A percentile compares a stretch with the other conserved stretches of the same genome.
Evolutionary conservation across 495 filamentous ascomycete genomes (phyloP).

Genomic region (Neurospora discreta): DNA sequence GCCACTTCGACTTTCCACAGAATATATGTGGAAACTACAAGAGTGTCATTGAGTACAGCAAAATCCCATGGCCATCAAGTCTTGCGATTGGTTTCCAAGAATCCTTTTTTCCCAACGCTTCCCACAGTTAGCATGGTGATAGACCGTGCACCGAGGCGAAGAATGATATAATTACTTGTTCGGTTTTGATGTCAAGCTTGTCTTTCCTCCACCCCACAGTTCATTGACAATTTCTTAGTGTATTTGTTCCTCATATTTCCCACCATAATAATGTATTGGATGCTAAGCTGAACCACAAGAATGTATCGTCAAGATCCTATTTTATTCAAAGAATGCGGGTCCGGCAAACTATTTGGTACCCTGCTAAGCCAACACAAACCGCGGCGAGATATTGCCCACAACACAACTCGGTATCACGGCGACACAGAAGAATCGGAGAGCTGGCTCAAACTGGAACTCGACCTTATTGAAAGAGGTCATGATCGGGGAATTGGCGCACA

Average conservation of each 20-base stretch:
- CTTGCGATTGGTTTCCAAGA: not conserved
- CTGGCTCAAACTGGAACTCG: not conserved
- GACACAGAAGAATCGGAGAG: not conserved
- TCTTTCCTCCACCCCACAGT: not conserved
- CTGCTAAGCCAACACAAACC: not conserved
- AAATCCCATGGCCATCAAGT: not conserved
- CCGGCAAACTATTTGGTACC: not conserved
- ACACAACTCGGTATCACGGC: not conserved
- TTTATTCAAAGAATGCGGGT: not conserved
- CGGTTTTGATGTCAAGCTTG: not conserved
- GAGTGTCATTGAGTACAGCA: not conserved
- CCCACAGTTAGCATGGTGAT: not conserved
- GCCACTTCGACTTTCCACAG: no score
- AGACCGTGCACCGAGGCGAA: not conserved
- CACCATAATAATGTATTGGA: not conserved
- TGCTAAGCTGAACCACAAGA: not conserved
- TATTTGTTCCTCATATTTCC: not conserved
- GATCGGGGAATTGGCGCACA: not conserved
- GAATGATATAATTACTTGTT: not conserved
- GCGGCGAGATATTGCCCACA: not conserved
- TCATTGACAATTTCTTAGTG: not conserved
- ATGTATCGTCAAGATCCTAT: not conserved
- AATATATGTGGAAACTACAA: not conserved
- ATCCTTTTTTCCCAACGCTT: not conserved
- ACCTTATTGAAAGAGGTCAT: not conserved